These are phyloP conservation scores for Acanthamoeba healyi DNA, from an alignment of 208 protist species.

Conservation along the genomic window DNA sequence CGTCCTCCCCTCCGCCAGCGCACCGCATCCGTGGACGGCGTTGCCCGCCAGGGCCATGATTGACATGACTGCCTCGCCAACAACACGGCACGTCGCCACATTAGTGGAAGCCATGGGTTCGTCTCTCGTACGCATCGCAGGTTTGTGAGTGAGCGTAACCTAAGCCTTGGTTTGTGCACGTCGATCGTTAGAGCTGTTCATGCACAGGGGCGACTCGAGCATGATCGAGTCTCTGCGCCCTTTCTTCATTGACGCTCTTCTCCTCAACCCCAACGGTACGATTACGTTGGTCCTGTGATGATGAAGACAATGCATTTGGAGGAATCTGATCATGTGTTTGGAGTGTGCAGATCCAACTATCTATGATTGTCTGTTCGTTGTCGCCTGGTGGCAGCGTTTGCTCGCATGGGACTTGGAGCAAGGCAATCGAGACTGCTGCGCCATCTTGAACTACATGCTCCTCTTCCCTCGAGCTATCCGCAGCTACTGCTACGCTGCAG, in stretches of 20 bases:
- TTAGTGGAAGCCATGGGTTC: too few species aligned
- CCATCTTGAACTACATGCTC: not conserved
- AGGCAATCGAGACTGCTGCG: not conserved
- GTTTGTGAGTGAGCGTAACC: too few species aligned
- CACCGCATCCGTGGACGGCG: too few species aligned
- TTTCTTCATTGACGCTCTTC: not conserved
- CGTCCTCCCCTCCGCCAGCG: too few species aligned
- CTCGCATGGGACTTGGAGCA: not conserved
- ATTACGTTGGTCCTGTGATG: not conserved
- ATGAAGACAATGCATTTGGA: too few species aligned
- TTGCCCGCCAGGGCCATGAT: too few species aligned
- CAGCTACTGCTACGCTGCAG: not conserved
- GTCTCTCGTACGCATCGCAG: too few species aligned
- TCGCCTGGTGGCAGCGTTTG: constrained; percentile 22
- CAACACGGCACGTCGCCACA: too few species aligned
- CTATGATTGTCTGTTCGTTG: not conserved
- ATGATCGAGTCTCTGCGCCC: too few species aligned
- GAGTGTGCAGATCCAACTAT: not conserved
- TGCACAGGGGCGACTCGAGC: not conserved
- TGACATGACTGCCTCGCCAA: too few species aligned
- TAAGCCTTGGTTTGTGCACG: too few species aligned
- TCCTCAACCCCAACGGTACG: not conserved
- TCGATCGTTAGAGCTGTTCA: not conserved
- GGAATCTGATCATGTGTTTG: not conserved
- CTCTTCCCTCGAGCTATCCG: not conserved